phyloP scores from a whole-genome alignment of 225 moss, liverwort and hornwort species.

The Sphagnum tenellum region DNA sequence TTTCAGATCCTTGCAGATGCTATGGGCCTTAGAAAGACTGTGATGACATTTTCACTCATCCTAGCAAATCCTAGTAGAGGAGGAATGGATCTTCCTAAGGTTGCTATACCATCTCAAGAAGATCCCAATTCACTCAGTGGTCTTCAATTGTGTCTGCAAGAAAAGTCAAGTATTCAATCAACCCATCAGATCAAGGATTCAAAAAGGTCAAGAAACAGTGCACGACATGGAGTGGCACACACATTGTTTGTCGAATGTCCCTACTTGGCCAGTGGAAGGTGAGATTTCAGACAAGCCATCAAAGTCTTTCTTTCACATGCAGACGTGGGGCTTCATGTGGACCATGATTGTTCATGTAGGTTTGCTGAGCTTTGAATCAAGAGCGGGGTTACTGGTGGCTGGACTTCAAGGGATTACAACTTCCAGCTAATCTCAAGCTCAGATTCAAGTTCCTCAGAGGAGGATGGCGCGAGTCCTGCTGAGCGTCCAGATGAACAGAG shows the following conservation, averaged over 20 bases:
- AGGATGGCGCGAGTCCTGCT: too few species aligned
- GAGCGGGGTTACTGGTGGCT: too few species aligned
- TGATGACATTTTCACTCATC: conserved; percentile 72
- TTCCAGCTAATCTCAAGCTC: background rate
- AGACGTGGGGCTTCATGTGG: too few species aligned
- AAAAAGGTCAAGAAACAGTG: conserved; percentile 27
- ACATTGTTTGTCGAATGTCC: conserved; percentile 89
- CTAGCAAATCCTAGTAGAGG: conserved; percentile 65
- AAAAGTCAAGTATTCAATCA: conserved; percentile 10
- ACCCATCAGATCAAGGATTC: conserved; percentile 12
- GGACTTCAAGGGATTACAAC: background rate
- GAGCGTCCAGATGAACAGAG: too few species aligned
- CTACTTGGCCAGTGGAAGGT: conserved; percentile 95
- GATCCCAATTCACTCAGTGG: conserved; percentile 5
- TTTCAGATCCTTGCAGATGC: conserved; percentile 88
- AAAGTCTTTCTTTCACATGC: too few species aligned
- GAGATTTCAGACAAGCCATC: conserved; percentile 1
- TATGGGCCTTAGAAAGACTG: conserved; percentile 92
- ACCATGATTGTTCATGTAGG: too few species aligned
- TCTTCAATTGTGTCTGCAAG: background rate
- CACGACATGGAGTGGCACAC: conserved; percentile 69
- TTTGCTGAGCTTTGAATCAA: too few species aligned
- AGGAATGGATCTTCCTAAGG: conserved; percentile 25
- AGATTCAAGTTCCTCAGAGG: background rate
- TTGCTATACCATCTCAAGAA: conserved; percentile 4